Conservation (phyloP, 345 rosid genomes). For the Citrus medica region DNA sequence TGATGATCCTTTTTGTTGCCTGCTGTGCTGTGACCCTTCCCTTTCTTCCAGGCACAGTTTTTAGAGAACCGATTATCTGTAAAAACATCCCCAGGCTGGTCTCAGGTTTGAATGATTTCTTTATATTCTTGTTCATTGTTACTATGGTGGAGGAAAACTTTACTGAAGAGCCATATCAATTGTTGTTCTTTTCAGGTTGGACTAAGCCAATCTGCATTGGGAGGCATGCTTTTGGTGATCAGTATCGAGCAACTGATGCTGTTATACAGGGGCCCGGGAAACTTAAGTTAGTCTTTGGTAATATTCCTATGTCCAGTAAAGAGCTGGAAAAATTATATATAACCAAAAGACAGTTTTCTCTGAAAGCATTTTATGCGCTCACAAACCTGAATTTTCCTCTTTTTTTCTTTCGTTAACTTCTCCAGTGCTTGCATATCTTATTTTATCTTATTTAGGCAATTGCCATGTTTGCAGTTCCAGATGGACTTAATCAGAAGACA, state of each 20-base stretch:
- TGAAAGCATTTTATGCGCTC: too few relatives aligned
- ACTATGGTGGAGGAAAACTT: background rate
- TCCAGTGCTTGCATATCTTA: background rate
- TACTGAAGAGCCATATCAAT: background rate
- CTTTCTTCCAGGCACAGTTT: slow-evolving; percentile 75
- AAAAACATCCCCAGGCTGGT: slow-evolving; percentile 76
- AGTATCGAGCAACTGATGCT: slow-evolving; percentile 82
- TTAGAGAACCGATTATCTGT: slow-evolving; percentile 90
- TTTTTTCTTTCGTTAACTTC: background rate
- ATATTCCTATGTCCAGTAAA: background rate
- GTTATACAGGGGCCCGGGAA: slow-evolving; percentile 74
- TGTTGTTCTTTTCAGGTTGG: slow-evolving; percentile 60
- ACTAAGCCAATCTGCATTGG: slow-evolving; percentile 93
- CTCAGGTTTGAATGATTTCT: slow-evolving; percentile 46
- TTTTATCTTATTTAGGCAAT: slow-evolving; percentile 7
- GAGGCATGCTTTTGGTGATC: slow-evolving; percentile 98
- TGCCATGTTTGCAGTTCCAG: slow-evolving; percentile 53
- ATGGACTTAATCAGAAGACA: slow-evolving; percentile 50
- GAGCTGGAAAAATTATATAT: too few relatives aligned
- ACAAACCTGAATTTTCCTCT: background rate
- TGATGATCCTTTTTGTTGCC: background rate
- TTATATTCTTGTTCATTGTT: background rate
- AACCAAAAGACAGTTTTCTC: too few relatives aligned
- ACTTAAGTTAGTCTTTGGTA: slow-evolving; percentile 76
- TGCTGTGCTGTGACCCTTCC: background rate